phyloP scores from a whole-genome alignment of 2,329 filamentous ascomycete species.

The Trichoderma asperellum region DNA sequence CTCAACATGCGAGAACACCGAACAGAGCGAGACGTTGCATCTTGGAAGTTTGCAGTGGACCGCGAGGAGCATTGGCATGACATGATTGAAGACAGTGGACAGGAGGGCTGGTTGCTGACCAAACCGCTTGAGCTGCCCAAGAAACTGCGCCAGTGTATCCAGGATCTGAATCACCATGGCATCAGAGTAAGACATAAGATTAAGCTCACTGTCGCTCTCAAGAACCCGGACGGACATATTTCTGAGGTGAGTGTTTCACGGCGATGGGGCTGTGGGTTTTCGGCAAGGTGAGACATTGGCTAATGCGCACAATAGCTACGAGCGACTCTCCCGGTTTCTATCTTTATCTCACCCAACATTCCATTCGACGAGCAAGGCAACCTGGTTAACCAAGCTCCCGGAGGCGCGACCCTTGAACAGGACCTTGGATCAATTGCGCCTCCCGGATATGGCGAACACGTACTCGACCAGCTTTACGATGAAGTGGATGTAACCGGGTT shows the following conservation, averaged over 20 bases:
- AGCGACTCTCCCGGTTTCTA: slow-evolving; percentile 84
- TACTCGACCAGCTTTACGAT: slow-evolving; percentile 87
- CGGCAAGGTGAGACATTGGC: slow-evolving; percentile 18
- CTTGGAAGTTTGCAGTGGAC: slow-evolving; percentile 59
- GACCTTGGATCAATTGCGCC: slow-evolving; percentile 72
- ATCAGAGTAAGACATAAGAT: slow-evolving; percentile 94
- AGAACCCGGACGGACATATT: slow-evolving; percentile 92
- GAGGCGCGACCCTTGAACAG: slow-evolving; percentile 51
- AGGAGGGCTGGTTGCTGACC: slow-evolving; percentile 66
- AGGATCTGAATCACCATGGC: slow-evolving; percentile 84
- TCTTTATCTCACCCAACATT: slow-evolving; percentile 95
- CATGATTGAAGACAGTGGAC: slow-evolving; percentile 67
- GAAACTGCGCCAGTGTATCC: slow-evolving; percentile 79
- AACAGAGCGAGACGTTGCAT: slow-evolving; percentile 65
- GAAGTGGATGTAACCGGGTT: slow-evolving; percentile 82
- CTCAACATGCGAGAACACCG: slow-evolving; percentile 61
- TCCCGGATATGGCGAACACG: slow-evolving; percentile 89
- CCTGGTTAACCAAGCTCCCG: slow-evolving; percentile 66
- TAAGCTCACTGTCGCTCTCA: slow-evolving; percentile 85
- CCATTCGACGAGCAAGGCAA: slow-evolving; percentile 86
- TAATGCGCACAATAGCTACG: slow-evolving; percentile 62
- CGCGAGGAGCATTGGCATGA: slow-evolving; percentile 69
- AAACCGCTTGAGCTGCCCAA: slow-evolving; percentile 74
- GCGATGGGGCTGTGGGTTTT: neutral
- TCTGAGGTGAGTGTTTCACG: slow-evolving; percentile 68